Conservation (phyloP, 2,329 filamentous ascomycete genomes). For the Aspergillus chevalieri region DNA sequence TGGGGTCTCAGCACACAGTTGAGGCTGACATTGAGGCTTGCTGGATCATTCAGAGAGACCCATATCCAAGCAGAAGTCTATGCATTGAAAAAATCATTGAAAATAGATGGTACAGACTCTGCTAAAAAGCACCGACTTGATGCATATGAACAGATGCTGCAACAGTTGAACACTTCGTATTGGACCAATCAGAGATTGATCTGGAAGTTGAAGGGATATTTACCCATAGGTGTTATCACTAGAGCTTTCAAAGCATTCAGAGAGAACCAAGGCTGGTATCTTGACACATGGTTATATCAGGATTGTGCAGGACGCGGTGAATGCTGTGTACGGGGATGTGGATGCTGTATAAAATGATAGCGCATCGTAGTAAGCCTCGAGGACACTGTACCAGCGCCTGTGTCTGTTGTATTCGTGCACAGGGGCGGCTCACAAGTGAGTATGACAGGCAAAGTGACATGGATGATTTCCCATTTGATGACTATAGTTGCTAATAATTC, state of each 20-base stretch:
- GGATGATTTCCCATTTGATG: neutral
- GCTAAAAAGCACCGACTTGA: neutral
- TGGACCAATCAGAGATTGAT: neutral
- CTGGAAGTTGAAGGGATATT: neutral
- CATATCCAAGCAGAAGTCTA: too few species aligned
- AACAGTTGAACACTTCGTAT: neutral
- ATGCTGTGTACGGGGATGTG: neutral
- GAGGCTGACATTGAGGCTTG: too few species aligned
- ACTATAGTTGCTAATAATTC: neutral
- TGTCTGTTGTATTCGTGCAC: neutral
- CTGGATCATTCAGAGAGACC: too few species aligned
- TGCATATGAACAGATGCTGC: neutral
- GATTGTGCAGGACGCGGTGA: slow-evolving; percentile 4
- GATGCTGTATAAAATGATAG: neutral
- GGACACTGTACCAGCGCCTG: neutral
- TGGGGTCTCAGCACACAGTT: too few species aligned
- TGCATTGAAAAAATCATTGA: too few species aligned
- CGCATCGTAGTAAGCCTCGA: neutral
- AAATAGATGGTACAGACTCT: too few species aligned
- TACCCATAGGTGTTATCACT: neutral
- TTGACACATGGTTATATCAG: neutral
- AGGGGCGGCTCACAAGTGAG: neutral
- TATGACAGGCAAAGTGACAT: neutral
- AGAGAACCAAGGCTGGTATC: neutral
- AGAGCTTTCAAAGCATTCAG: neutral